Evolutionary conservation across 108 stramenopile species (phyloP), one percentile per base, ranked within the genome.

Genomic region (Aureococcus anophagefferens): DNA sequence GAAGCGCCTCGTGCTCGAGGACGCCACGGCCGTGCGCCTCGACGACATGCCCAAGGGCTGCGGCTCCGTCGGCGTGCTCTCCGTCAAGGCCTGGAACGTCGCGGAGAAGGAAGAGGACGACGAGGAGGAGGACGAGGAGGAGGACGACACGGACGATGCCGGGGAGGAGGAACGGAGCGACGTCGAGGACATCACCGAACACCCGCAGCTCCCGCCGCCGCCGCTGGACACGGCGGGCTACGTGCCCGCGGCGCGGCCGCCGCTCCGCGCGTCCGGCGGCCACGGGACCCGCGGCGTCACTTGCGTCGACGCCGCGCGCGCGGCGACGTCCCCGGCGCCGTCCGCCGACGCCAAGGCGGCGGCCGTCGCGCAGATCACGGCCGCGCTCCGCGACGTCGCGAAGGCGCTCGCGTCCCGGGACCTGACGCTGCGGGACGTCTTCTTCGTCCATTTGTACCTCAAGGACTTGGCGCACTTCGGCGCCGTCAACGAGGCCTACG

Each of bases 371-470:
- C 78, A 81, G 35, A 36, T 76, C 71, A 30, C 25, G 0, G 46
- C 9, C 17, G 64, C 75, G 30, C 63, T 81, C 32, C 66, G 9
- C 21, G 35, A 65, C 1, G 46, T 72, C 31, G 36, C 32, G 25
- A 45, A 29, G 13, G 80, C 46, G 18, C 46, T 81, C 11, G 62
- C 28, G 30, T 21, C 30, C 4, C 33, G 30, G 34, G 78, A 44
- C 16, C 13, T 80, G 30, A 87, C 81, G 0, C 67, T 92, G 33
- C 69, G 76, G 33, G 94, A 96, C 82, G 90, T 95, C 5, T 62
- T 91, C 36, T 93, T 89, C 77, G 94, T 95, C 0, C 95, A 95
- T 80, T 76, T 99, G 15, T 96, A 95, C 66, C 75, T 99, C 25
- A 82, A 83, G 7, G 82, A 91, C 74, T 97, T 99, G 77, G 78